Evolutionary conservation across 176 grass and related monocot genomes (phyloP), one percentile per base, ranked within the genome.

Genomic region (Bonia amplexicaulis): DNA sequence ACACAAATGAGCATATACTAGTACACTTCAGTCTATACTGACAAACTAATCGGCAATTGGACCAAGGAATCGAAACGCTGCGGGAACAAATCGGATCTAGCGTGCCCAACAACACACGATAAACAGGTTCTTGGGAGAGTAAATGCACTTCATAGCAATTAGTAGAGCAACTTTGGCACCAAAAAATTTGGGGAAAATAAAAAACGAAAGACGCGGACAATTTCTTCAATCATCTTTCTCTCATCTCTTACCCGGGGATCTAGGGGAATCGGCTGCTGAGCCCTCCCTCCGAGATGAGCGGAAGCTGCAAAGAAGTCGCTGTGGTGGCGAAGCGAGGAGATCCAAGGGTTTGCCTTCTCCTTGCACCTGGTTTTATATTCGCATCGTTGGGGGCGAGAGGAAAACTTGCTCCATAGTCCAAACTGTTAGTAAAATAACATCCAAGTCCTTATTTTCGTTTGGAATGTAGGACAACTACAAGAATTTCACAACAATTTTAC

Each of bases 211-310:
- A 59, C 19, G 20, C 22, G 55, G 55, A 59, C 3, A 9, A 3
- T 47, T 73, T 14, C 54, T 62, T 47, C 2, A 2, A 35, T 20
- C 6, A 0, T 0, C 7, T 6, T 6, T 17, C 0, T 9, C 70
- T 84, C 73, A 84, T 17, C 0, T 6, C 82, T 84, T 84, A 84
- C 82, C 82, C 26, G 4, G 82, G 61, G 82, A 84, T 75, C 70
- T 75, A 74, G 69, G 58, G 48, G 70, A 31, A 47, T 3, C 80
- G 27, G 69, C 42, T 6, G 39, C 69, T 4, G 35, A n/a, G 66
- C 45, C 54, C 41, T 46, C 58, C 69, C 54, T 46, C 9, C 14
- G 51, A 54, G 23, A 41, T 10, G 16, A 55, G 66, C 8, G 53
- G 67, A 44, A 42, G 41, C 41, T 0, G 7, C 1, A 17, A 23